Percentiles rank a stretch among this genome's conserved stretches.
Evolutionary conservation across 345 rosid genomes (phyloP).

Genomic region (Kernera saxatilis): DNA sequence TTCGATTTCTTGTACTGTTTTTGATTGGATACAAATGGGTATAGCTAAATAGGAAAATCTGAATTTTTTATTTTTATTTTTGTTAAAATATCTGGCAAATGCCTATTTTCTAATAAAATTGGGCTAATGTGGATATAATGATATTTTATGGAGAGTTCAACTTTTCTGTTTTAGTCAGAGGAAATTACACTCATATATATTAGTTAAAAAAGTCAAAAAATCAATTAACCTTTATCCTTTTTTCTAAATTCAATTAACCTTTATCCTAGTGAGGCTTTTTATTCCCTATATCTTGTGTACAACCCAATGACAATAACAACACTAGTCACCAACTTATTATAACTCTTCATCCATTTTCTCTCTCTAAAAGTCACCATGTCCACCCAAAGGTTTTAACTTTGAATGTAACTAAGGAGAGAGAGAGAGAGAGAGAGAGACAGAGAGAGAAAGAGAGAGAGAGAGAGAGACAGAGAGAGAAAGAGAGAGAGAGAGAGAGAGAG

Average conservation of each 20-base stretch:
- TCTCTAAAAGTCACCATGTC: slow-evolving; percentile 20
- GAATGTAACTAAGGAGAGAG: slow-evolving; percentile 12
- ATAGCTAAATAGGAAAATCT: background rate
- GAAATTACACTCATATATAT: background rate
- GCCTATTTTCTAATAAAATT: background rate
- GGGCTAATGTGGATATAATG: background rate
- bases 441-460: background rate
- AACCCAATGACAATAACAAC: slow-evolving; percentile 26
- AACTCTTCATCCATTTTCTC: slow-evolving; percentile 27
- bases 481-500: background rate
- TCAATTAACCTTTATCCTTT: background rate
- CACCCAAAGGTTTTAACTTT: slow-evolving; percentile 13
- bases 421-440: background rate
- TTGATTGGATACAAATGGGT: background rate
- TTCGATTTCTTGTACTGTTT: background rate
- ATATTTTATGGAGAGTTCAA: background rate
- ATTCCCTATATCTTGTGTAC: slow-evolving; percentile 9
- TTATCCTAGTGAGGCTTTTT: background rate
- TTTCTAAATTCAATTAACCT: background rate
- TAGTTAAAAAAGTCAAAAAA: background rate
- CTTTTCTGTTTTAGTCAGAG: background rate
- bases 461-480: background rate
- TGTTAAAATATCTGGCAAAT: background rate
- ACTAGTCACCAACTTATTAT: slow-evolving; percentile 24
- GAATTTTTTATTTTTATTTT: background rate